A percentile compares a stretch with the other conserved stretches of the same genome.
Conservation (phyloP, 2,329 filamentous ascomycete species). For the Orbilia ellipsospora region DNA sequence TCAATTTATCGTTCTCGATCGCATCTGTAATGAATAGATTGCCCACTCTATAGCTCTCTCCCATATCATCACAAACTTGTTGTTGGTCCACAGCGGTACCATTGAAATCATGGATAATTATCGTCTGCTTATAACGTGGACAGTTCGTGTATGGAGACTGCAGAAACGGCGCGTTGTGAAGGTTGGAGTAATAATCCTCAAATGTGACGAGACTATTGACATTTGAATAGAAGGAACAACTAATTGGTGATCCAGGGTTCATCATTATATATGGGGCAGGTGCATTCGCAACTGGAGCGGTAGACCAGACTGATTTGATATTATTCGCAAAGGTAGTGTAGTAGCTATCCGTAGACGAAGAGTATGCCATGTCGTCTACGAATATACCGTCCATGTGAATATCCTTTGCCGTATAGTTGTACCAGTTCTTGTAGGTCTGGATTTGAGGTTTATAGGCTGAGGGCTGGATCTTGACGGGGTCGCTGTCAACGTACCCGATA, state of each 20-base stretch:
- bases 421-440: conserved; percentile 37
- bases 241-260: conserved; percentile 41
- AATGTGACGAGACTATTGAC: conserved; percentile 35
- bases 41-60: conserved; percentile 20
- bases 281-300: neutral
- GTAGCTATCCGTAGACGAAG: conserved; percentile 5
- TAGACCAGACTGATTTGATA: conserved; percentile 26
- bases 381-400: conserved; percentile 40
- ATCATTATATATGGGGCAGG: conserved; percentile 41
- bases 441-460: conserved; percentile 26
- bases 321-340: conserved; percentile 28
- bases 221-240: conserved; percentile 31
- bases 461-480: conserved; percentile 16
- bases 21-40: conserved; percentile 34
- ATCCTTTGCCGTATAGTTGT: conserved; percentile 17
- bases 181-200: conserved; percentile 35
- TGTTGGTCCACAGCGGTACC: conserved; percentile 33
- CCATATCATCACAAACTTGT: conserved; percentile 44
- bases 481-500: conserved; percentile 36
- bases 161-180: conserved; percentile 16
- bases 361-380: conserved; percentile 37
- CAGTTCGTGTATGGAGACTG: conserved; percentile 31
- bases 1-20: conserved; percentile 20
- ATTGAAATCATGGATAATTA: conserved; percentile 48
- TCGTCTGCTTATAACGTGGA: conserved; percentile 31